phyloP scores from a whole-genome alignment of 2,329 filamentous ascomycete species.

The Alternaria infectoria region DNA sequence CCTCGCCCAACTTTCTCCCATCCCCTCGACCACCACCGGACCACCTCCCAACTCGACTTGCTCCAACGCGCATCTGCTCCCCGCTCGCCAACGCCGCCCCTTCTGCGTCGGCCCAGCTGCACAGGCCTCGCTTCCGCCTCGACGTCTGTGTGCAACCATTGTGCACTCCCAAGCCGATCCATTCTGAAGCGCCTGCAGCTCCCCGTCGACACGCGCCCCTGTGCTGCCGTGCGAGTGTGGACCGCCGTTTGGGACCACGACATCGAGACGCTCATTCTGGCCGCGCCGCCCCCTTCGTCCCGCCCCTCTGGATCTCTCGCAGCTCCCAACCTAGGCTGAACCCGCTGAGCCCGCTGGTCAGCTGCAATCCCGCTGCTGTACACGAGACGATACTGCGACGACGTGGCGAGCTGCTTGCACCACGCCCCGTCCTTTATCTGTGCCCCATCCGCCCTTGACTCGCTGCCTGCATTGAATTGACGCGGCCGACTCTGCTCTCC shows the following conservation, averaged over 20 bases:
- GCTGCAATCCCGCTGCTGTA: slow-evolving; percentile 22
- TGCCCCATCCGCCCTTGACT: slow-evolving; percentile 4
- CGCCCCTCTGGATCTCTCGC: slow-evolving; percentile 11
- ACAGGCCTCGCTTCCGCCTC: slow-evolving; percentile 28
- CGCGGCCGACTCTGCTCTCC: slow-evolving; percentile 4
- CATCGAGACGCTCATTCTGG: slow-evolving; percentile 11
- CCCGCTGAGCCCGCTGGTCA: slow-evolving; percentile 29
- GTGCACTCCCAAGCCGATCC: slow-evolving; percentile 26
- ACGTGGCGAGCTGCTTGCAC: slow-evolving; percentile 23
- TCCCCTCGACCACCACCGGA: slow-evolving; percentile 6
- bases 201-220: slow-evolving; percentile 34
- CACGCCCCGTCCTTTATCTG: slow-evolving; percentile 11
- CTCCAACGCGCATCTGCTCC: slow-evolving; percentile 12
- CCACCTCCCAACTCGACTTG: slow-evolving; percentile 1
- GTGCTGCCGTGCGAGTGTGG: slow-evolving; percentile 24
- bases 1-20: slow-evolving; percentile 9
- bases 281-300: slow-evolving; percentile 21
- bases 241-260: slow-evolving; percentile 24
- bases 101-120: slow-evolving; percentile 30
- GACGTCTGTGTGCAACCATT: slow-evolving; percentile 27
- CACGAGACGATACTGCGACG: slow-evolving; percentile 24
- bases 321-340: slow-evolving; percentile 21
- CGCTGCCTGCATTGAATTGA: slow-evolving; percentile 4
- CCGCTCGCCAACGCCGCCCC: slow-evolving; percentile 23
- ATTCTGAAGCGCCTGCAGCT: slow-evolving; percentile 35